Evolutionary conservation across 2,329 filamentous ascomycete genomes (phyloP), one percentile per base, ranked within the genome.

Genomic region (Cytospora chrysosperma): DNA sequence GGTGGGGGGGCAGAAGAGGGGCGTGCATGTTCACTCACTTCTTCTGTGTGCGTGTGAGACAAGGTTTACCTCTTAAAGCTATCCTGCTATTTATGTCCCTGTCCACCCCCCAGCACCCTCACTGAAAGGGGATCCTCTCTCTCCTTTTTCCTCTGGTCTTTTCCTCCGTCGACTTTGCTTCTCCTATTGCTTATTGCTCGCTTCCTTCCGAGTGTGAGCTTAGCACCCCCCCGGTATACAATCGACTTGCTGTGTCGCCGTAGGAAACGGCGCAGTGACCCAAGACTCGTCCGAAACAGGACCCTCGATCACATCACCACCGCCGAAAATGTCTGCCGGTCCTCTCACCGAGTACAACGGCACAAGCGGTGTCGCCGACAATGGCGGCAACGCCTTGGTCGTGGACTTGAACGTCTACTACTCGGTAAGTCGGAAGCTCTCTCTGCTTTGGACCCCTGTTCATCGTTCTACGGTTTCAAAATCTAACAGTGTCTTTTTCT

Each of bases 381-480:
- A 43, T 37, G 75, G 77, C 67, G 84, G 84, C 64, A 81, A 82
- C 73, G 82, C 82, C 59, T 72, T 78, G 78, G 87, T 78, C 82
- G 76, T 86, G 65, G 85, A 97, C 76, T 83, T 96, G 69, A 97
- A 97, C 77, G 79, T 93, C 70, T 96, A 86, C 77, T 97, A 96
- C 78, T 85, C 92, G 75, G 89, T 91, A 79, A 69, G 83, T 72
- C 34, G 28, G n/a, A n/a, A n/a, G n/a, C n/a, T n/a, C n/a, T n/a
- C n/a, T n/a, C n/a, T n/a, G n/a, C n/a, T n/a, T n/a, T n/a, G n/a
- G n/a, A n/a, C n/a, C n/a, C n/a, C n/a, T n/a, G n/a, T n/a, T n/a
- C n/a, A n/a, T n/a, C n/a, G n/a, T n/a, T n/a, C n/a, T n/a, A n/a
- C n/a, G n/a, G n/a, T n/a, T n/a, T n/a, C n/a, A n/a, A n/a, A n/a